phyloP scores from a whole-genome alignment of 176 grass and related monocot species.

The Aegilops tauschii region DNA sequence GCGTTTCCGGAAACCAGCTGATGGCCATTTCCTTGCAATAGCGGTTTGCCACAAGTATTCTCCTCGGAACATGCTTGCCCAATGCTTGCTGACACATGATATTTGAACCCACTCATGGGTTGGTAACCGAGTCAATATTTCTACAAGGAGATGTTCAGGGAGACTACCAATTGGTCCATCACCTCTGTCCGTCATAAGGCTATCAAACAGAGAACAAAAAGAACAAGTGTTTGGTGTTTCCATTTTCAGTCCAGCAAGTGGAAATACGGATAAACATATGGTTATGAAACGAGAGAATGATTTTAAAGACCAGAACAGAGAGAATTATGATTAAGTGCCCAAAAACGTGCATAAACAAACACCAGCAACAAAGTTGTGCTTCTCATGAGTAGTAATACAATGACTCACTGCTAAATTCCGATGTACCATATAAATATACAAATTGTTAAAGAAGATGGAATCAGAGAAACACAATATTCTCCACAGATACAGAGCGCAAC shows the following conservation, averaged over 20 bases:
- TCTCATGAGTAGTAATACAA: neutral
- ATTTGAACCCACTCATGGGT: slow-evolving; percentile 62
- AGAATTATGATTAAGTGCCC: neutral
- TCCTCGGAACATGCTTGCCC: slow-evolving; percentile 72
- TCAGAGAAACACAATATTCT: neutral
- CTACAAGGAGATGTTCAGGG: slow-evolving; percentile 87
- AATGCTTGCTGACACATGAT: slow-evolving; percentile 83
- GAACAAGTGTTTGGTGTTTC: neutral
- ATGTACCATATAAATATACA: neutral
- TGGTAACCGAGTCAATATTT: slow-evolving; percentile 72
- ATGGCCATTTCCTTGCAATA: slow-evolving; percentile 68
- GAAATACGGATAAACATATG: too few relatives aligned
- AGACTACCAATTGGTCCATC: slow-evolving; percentile 58
- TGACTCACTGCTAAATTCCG: neutral
- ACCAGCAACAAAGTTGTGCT: neutral
- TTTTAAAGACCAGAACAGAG: neutral
- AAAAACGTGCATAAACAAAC: too few relatives aligned
- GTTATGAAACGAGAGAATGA: too few relatives aligned
- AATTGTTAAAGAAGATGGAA: neutral
- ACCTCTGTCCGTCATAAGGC: slow-evolving; percentile 56
- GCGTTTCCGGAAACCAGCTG: slow-evolving; percentile 53
- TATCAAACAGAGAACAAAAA: slow-evolving; percentile 33
- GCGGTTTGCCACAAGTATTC: slow-evolving; percentile 90
- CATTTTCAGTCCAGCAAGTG: neutral
- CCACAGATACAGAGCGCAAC: neutral